These are phyloP conservation scores for Dothiorella sarmentorum DNA, from an alignment of 2,329 filamentous ascomycete species.

Conservation along the genomic window DNA sequence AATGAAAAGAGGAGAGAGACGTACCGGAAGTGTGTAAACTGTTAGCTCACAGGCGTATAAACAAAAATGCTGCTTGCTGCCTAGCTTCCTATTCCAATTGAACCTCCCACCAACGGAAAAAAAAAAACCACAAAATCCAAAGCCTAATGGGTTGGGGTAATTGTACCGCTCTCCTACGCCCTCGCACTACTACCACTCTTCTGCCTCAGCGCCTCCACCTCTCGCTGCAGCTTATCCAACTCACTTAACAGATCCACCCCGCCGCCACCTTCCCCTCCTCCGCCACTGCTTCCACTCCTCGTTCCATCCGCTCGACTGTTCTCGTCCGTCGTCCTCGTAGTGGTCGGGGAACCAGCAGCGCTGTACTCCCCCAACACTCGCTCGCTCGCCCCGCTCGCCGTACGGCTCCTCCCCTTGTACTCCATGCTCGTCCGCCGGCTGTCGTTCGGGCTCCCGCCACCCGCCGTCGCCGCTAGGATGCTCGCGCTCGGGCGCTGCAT, in stretches of 20 bases:
- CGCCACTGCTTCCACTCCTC: background rate
- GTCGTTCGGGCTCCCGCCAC: background rate
- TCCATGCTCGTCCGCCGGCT: background rate
- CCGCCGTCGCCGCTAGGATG: background rate
- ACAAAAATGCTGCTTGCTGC: too few species aligned
- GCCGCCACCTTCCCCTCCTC: background rate
- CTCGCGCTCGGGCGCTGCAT: conserved; percentile 9
- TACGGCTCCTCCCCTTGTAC: background rate
- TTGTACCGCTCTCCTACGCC: too few species aligned
- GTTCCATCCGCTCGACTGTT: background rate
- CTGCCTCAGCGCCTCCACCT: conserved; percentile 37
- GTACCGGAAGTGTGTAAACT: too few species aligned
- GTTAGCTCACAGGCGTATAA: too few species aligned
- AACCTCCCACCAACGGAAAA: too few species aligned
- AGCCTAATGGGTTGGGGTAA: too few species aligned
- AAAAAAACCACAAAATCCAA: too few species aligned
- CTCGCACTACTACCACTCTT: too few species aligned
- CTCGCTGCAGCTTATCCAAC: conserved; percentile 38
- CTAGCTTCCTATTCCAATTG: too few species aligned
- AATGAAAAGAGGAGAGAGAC: too few species aligned
- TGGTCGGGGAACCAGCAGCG: background rate
- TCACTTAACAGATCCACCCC: conserved; percentile 34
- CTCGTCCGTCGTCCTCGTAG: background rate
- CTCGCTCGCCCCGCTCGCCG: conserved; percentile 10
- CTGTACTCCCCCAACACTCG: background rate